A percentile compares a stretch with the other conserved stretches of the same genome.
phyloP scores from a whole-genome alignment of 352 stramenopile species.

The Phytophthora boehmeriae region DNA sequence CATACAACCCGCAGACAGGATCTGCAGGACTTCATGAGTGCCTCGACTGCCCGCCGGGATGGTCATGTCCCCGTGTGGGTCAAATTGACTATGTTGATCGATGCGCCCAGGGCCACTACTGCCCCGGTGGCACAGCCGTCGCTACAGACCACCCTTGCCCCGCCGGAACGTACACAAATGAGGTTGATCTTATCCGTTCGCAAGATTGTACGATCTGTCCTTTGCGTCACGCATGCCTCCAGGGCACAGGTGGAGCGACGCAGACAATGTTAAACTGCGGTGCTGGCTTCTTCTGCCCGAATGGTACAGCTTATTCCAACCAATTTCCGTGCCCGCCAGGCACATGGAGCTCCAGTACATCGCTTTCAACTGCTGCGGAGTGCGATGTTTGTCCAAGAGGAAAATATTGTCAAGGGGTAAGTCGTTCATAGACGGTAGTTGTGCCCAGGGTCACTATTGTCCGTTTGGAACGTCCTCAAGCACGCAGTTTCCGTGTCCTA shows the following conservation, averaged over 20 bases:
- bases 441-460: conserved; percentile 89
- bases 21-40: conserved; percentile 65
- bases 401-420: conserved; percentile 89
- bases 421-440: conserved; percentile 71
- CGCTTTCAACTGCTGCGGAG: conserved; percentile 59
- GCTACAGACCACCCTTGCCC: conserved; percentile 67
- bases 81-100: conserved; percentile 67
- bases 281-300: conserved; percentile 82
- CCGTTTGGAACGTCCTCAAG: conserved; percentile 71
- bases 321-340: conserved; percentile 87
- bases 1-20: conserved; percentile 68
- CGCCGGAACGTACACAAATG: conserved; percentile 78
- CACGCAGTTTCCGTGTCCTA: conserved; percentile 82
- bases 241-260: conserved; percentile 72
- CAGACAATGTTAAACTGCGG: conserved; percentile 78
- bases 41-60: conserved; percentile 68
- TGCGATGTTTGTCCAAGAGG: conserved; percentile 86
- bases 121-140: conserved; percentile 64
- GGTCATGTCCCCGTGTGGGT: conserved; percentile 72
- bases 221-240: conserved; percentile 66
- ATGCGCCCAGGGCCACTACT: conserved; percentile 76
- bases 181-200: conserved; percentile 59
- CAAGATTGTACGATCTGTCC: conserved; percentile 85
- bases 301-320: conserved; percentile 66
- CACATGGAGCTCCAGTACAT: conserved; percentile 84